Base-by-base conservation (phyloP, 2,329 filamentous ascomycete genomes). In the Hypoxylon sp. region DNA sequence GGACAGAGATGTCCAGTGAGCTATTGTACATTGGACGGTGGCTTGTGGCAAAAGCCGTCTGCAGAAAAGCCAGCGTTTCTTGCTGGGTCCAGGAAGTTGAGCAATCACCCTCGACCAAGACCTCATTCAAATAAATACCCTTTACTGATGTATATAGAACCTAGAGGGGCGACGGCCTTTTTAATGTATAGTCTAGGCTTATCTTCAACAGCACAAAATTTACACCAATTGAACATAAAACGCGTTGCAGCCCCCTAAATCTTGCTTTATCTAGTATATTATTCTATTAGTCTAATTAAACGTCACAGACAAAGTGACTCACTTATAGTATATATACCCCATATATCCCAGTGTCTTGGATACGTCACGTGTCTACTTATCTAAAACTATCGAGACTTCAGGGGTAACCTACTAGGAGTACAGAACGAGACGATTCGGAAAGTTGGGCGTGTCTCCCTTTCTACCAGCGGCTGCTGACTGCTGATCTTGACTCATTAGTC, bases 101-200 rank as follows among this genome's bases (percentile, higher is more conserved):
- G 53, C 14, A 40, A 50, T 46, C 25, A 13, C 25, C 40, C 53
- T 51, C 44, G 22, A 55, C 42, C 49, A 13, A 31, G 13, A 13
- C 37, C 40, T 22, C 54, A 25, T 54, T 35, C 42, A 10, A 58
- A 50, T 42, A 31, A 55, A 59, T 66, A 63, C 59, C 53, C 55
- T 58, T 59, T 14, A n/a, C 44, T 31, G 42, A 40, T 68, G 61
- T 68, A 68, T 60, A 64, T 64, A 67, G 33, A 40, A 42, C 44
- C 20, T 49, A 46, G 35, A 51, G 46, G 17, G 31, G 31, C 11
- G 35, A 11, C 17, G 17, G 17, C 22, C 20, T 35, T 20, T 44
- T 42, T 56, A 44, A 42, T 48, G 53, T 48, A 48, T 53, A 48
- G 46, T 54, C 27, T 20, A 51, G 27, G 54, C 48, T 51, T 31